Percentiles rank a stretch among this genome's conserved stretches.
phyloP scores from a whole-genome alignment of 2,329 filamentous ascomycete genomes.

The Verticillium albo-atrum region DNA sequence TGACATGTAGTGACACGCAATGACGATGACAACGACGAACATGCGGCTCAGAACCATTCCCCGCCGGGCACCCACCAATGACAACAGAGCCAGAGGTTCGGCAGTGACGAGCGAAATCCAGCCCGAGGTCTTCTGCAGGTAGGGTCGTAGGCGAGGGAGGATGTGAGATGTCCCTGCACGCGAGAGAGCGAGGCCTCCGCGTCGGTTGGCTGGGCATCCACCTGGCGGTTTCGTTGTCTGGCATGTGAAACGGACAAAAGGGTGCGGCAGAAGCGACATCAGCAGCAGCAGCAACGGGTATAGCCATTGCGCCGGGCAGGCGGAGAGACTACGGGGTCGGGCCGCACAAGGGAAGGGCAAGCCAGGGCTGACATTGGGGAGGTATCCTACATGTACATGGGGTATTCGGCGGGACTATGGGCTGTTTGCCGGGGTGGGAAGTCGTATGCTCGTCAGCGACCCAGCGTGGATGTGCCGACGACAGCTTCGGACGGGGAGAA shows the following conservation, averaged over 20 bases:
- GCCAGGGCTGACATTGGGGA: background rate
- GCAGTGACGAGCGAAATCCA: background rate
- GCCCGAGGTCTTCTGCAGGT: background rate
- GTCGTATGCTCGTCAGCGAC: background rate
- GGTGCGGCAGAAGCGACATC: background rate
- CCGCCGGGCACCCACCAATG: background rate
- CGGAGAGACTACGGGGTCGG: background rate
- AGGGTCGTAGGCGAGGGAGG: background rate
- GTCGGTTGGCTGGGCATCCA: no score
- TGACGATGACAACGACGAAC: background rate
- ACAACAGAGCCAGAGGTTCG: background rate
- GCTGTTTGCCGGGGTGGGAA: background rate
- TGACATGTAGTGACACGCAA: background rate
- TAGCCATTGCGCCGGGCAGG: background rate
- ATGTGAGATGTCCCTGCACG: background rate
- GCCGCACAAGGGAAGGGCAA: background rate
- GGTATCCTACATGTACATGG: background rate
- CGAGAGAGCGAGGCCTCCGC: background rate
- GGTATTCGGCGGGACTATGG: background rate
- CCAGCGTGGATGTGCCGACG: background rate
- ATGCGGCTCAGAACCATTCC: background rate
- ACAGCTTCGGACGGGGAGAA: background rate
- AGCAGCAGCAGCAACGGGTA: no score
- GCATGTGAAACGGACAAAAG: background rate
- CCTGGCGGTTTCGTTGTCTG: background rate